Evolutionary conservation across 2,329 filamentous ascomycete genomes (phyloP), one percentile per base, ranked within the genome.

Genomic region (Curvularia sp.): DNA sequence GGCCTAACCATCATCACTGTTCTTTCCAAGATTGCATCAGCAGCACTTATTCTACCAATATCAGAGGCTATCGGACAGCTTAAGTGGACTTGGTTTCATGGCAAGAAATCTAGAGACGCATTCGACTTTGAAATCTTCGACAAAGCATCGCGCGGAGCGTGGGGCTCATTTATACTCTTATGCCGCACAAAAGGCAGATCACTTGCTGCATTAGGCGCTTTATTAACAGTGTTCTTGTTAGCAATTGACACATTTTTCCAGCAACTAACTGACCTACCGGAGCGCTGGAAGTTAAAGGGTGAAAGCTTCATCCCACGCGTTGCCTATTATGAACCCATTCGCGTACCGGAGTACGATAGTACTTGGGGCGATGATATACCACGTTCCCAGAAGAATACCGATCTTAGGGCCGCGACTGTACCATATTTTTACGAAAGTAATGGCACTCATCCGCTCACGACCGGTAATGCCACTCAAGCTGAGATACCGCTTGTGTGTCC

Each of bases 121-220:
- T n/a, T n/a, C n/a, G 73, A 75, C 41, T 73, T 74, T 9, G 70
- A 75, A n/a, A 65, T 68, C 3, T 74, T 74, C 10, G 71, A 73
- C n/a, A 69, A 69, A 7, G 62, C 66, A 3, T 62, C 66, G 0
- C 32, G 65, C 15, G 62, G 64, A 0, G 56, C 68, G 0, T 60
- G 52, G 49, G 64, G 65, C 1, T 63, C 67, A 9, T 2, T 50
- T 1, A 30, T 66, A 34, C 43, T 67, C 1, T n/a, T 66, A 0
- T 67, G 51, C 5, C 50, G 66, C 0, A 70, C 64, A 0, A 69
- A 57, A n/a, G 64, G 61, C 0, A 39, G 65, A 0, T 64, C 63
- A 0, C 13, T 70, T 2, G 64, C 66, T 7, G 66, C 63, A 0
- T n/a, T 60, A 9, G 59, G 60, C 1, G 59, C 55, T 0, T 3